Base-by-base conservation (phyloP, 2,329 filamentous ascomycete species). In the Fusarium tupiense region DNA sequence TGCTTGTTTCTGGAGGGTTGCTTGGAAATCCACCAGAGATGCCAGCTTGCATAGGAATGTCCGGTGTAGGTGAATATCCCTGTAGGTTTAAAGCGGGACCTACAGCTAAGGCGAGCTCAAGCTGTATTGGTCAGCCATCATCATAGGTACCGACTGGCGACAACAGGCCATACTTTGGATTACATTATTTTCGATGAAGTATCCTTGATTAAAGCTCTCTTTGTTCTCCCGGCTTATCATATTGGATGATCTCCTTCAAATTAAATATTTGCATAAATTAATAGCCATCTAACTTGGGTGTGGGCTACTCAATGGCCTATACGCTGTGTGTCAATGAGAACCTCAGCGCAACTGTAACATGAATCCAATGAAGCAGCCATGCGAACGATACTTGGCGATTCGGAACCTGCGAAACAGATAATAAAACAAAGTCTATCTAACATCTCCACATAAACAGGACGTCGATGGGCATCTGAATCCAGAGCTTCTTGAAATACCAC, bases 1-100 rank as follows among this genome's bases (percentile, higher is more conserved):
- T 67, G 59, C 57, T 71, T 64, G 67, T 59, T 72, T 60, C 68
- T 56, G 40, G 49, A 38, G 64, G 50, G 56, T 46, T 76, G 74
- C 74, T 79, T 79, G 64, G 71, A 78, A 79, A 79, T 78, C 76
- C 64, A 58, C 71, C 49, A 29, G 53, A 80, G 77, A 81, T 77
- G 79, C 79, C 79, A 81, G 78, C 67, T 81, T 79, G 77, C 78
- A 80, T 70, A 43, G 44, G 73, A 67, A 69, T 65, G 69, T 64
- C 67, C 67, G 54, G 56, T 60, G 61, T 69, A 75, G 57, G 72
- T 70, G 64, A 67, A 58, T 44, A 65, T 61, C 59, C 71, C 50
- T 64, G 71, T 35, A 61, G 61, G 60, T 54, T 65, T 66, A 74
- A 74, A 70, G 72, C 64, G 72, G 72, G 58, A 75, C 64, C 37